These are phyloP conservation scores for Cucumis hystrix DNA, from an alignment of 306 rosid genomes.

Conservation along the genomic window DNA sequence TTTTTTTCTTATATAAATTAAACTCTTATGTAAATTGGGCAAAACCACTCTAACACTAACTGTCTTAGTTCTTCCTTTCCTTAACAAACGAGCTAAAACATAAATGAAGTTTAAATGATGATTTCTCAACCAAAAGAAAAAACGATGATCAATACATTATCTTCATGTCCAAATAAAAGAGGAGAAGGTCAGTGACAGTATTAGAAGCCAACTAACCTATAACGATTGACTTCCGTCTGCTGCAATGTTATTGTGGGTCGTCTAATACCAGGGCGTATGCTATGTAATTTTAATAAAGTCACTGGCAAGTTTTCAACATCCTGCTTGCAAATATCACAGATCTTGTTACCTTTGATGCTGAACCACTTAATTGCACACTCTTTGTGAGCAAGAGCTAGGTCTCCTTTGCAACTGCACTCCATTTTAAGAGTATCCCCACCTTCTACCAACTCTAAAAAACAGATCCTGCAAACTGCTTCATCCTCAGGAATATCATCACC, in stretches of 20 bases:
- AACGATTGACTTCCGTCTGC: slow-evolving; percentile 25
- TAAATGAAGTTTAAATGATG: neutral
- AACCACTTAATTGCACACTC: slow-evolving; percentile 95
- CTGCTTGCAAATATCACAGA: slow-evolving; percentile 77
- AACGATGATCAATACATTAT: neutral
- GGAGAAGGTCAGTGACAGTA: neutral
- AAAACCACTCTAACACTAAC: neutral
- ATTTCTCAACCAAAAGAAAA: too few species aligned
- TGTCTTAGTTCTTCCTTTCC: neutral
- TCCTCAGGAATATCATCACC: slow-evolving; percentile 90
- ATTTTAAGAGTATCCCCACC: slow-evolving; percentile 70
- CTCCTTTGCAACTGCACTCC: slow-evolving; percentile 98
- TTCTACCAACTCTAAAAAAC: slow-evolving; percentile 67
- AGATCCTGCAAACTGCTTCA: slow-evolving; percentile 92
- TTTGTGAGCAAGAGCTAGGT: slow-evolving; percentile 89
- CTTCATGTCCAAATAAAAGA: neutral
- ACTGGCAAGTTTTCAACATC: slow-evolving; percentile 74
- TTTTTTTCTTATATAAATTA: neutral
- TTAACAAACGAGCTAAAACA: neutral
- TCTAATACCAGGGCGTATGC: slow-evolving; percentile 22
- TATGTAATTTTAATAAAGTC: slow-evolving; percentile 56
- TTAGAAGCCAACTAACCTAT: slow-evolving; percentile 42
- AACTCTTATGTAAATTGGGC: neutral
- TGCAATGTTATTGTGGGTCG: slow-evolving; percentile 21
- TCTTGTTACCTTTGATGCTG: slow-evolving; percentile 83